Evolutionary conservation across 176 grass and related monocot genomes (phyloP), one percentile per base, ranked within the genome.

Genomic region (Cymbopogon citratus): DNA sequence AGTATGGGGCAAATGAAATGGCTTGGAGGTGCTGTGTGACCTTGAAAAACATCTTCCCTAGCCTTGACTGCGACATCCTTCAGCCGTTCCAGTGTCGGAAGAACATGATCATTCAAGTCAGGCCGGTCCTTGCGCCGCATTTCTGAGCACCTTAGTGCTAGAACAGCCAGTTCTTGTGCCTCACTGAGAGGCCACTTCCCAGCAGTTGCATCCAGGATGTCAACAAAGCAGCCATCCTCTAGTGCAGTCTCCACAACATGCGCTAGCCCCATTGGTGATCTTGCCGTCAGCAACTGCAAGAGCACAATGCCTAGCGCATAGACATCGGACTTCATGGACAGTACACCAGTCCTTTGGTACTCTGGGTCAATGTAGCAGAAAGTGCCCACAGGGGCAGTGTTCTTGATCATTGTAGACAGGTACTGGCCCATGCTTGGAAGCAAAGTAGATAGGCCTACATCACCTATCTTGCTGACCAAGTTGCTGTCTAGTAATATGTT

Each of bases 341-440:
- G 81, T 2, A 56, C 75, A 12, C 94, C 94, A 0, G 87, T 97
- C 60, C 90, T 76, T 45, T 99, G 93, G 45, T 99, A 99, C 71
- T 99, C 97, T 0, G 93, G 97, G 51, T 99, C 97, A 14, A 99
- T 99, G 77, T 96, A 99, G 77, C 91, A 99, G 48, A 99, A 99
- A 24, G 97, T 99, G 61, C 97, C 97, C 52, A 96, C 91, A 0
- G 91, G 96, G 18, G 80, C 91, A 8, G 92, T 95, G 75, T 91
- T 90, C 89, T 91, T 99, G 49, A 88, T 76, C 67, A 86, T 80
- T 25, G 86, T 90, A 44, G 85, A 73, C 31, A 59, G 31, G 57
- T 84, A 15, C 27, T 82, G 72, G 46, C 74, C 70, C 33, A 65
- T 15, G 9, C 74, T 80, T 23, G 92, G 89, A 74, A 90, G 88